Evolutionary conservation across 2,329 filamentous ascomycete species (phyloP).

Genomic region (Claviceps pazoutovae): DNA sequence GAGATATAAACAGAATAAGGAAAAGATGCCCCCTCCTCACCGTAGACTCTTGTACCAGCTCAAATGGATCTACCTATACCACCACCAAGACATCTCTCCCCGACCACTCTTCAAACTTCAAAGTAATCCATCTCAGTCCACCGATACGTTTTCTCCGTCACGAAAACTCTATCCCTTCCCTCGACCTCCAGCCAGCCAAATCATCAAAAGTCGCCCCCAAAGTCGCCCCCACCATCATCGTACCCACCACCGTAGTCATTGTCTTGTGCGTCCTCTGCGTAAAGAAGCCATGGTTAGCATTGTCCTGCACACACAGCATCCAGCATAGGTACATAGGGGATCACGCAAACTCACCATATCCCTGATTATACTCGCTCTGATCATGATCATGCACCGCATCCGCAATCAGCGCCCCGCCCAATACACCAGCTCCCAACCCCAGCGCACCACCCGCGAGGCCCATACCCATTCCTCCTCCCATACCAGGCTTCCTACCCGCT

Average conservation of each 20-base stretch:
- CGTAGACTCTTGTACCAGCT: too few species aligned
- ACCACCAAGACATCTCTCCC: too few species aligned
- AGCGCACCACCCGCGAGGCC: conserved; percentile 64
- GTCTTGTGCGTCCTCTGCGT: conserved; percentile 17
- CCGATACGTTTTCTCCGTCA: too few species aligned
- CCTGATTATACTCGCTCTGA: conserved; percentile 39
- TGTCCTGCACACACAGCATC: too few species aligned
- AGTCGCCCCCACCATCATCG: conserved; percentile 6
- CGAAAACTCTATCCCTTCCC: neutral
- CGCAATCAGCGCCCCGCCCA: conserved; percentile 62
- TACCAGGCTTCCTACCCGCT: conserved; percentile 28
- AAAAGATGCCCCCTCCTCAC: neutral
- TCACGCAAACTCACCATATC: conserved; percentile 21
- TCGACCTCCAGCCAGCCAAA: neutral
- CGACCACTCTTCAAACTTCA: too few species aligned
- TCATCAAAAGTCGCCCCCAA: conserved; percentile 1
- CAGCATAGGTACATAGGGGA: neutral
- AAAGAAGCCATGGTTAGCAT: neutral
- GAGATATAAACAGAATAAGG: neutral
- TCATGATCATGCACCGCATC: conserved; percentile 51
- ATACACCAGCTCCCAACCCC: conserved; percentile 65
- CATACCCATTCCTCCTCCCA: conserved; percentile 27
- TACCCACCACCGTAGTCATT: conserved; percentile 6
- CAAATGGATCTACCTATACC: too few species aligned
- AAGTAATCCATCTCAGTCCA: too few species aligned